Base-by-base conservation (phyloP, 345 rosid species). In the Isatis tinctoria region DNA sequence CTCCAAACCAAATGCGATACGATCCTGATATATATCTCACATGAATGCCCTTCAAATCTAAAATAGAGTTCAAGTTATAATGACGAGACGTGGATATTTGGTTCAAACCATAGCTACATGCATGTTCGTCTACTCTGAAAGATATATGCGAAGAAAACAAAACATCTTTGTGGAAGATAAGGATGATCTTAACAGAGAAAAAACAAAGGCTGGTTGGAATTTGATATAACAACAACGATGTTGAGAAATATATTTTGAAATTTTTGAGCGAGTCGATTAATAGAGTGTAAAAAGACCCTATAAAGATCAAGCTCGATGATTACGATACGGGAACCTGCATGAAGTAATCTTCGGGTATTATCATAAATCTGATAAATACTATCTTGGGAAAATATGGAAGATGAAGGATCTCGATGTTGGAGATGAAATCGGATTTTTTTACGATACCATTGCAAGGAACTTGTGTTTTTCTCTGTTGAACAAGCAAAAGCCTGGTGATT, bases 381-480 rank as follows among this genome's bases (percentile, higher is more conserved):
- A 52, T 54, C 5, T 62, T 52, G 69, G 53, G 40, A 0, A 2
- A 6, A 27, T 51, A 62, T 2, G n/a, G 76, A 72, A 53, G 14
- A 1, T 72, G 53, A 20, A 16, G 41, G 32, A 60, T 11, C 60
- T 71, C 60, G 20, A 20, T 60, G 60, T 37, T 60, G 68, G 75
- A 60, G 68, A 60, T 39, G 67, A 71, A 16, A 37, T 60, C 10
- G 74, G 74, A 35, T 47, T 59, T 0, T 70, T 70, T 61, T 70
- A 60, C 17, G 67, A 59, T 70, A 47, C 37, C 13, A 59, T 60
- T 35, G 35, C 74, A 22, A 60, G 35, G 13, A 70, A 70, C 3
- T 2, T 60, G 74, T 70, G 67, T 22, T 45, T 70, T 48, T 59
- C 74, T 22, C 66, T 59, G 45, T 48, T 71, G 60, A 60, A 48